Base-by-base conservation (phyloP, 306 rosid species). In the Trifolium dubium region DNA sequence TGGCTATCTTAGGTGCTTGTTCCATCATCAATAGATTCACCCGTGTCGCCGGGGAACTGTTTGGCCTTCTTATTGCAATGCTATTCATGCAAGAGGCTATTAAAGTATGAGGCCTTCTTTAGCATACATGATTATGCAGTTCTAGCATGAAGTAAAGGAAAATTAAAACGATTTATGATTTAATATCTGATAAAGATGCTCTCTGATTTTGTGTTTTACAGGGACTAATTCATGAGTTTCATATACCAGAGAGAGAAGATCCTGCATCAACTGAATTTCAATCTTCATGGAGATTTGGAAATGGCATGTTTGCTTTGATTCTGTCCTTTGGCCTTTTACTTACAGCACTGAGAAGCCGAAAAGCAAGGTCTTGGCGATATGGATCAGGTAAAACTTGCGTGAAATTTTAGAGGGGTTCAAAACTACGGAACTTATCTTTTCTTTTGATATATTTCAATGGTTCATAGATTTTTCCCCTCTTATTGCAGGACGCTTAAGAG, bases 51-150 rank as follows among this genome's bases (percentile, higher is more conserved):
- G 97, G 94, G 53, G 97, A 91, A 79, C 73, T 91, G n/a, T 91
- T 91, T 54, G 97, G 97, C 79, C 91, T 91, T 79, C 94, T 91
- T 37, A 91, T 88, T 10, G 92, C 97, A 72, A 80, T 87, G 92
- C 92, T 91, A 61, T 91, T 91, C 84, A 87, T 88, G 94, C 97
- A 91, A 76, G 88, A 91, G 79, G 94, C 97, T 74, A 79, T 88
- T 64, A 91, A 82, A 77, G 97, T 91, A 88, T 28, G 82, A 68
- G 2, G 30, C 66, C 29, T 23, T 23, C 23, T 55, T 53, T 10
- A 34, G 68, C 28, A 7, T 31, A 31, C 43, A 71, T 41, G 66
- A 35, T 76, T 77, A 70, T 56, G 40, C 67, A 29, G 37, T 71
- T 65, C 60, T 61, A 41, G 61, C 51, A 54, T 50, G 37, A 19